Conservation (phyloP, 1,139 yeast species). For the Arxiozyma telluris region DNA sequence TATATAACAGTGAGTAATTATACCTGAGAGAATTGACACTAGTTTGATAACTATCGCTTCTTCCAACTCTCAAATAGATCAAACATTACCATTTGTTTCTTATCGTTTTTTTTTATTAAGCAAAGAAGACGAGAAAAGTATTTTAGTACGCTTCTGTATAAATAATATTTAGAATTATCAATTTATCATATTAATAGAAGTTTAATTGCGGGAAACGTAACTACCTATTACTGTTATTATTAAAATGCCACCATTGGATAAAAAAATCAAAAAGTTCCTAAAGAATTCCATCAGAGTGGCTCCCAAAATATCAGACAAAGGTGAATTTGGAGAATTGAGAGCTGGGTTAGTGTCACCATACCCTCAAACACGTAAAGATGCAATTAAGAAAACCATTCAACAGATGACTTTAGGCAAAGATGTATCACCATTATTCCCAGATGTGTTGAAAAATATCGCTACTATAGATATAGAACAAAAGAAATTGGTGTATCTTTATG, state of each 20-base stretch:
- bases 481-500: constrained; percentile 84
- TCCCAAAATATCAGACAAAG: constrained; percentile 34
- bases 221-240: neutral
- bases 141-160: neutral
- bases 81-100: no score
- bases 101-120: neutral
- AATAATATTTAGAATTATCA: neutral
- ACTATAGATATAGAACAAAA: constrained; percentile 95
- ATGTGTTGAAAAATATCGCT: constrained; percentile 91
- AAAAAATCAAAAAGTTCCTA: constrained; percentile 29
- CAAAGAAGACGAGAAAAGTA: neutral
- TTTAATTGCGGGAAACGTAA: neutral
- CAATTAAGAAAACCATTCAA: constrained; percentile 91
- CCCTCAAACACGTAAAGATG: constrained; percentile 89
- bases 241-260: constrained; percentile 29
- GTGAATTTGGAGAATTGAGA: constrained; percentile 82
- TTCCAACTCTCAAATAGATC: neutral
- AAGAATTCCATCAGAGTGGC: constrained; percentile 31
- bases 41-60: no score
- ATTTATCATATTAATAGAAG: no score
- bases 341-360: constrained; percentile 90
- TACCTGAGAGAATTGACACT: no score
- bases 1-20: no score
- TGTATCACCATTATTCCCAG: constrained; percentile 90
- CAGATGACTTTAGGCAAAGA: constrained; percentile 99